Conservation (phyloP, 768 basidiomycete genomes). For the Dictyophora rubrovolvata region DNA sequence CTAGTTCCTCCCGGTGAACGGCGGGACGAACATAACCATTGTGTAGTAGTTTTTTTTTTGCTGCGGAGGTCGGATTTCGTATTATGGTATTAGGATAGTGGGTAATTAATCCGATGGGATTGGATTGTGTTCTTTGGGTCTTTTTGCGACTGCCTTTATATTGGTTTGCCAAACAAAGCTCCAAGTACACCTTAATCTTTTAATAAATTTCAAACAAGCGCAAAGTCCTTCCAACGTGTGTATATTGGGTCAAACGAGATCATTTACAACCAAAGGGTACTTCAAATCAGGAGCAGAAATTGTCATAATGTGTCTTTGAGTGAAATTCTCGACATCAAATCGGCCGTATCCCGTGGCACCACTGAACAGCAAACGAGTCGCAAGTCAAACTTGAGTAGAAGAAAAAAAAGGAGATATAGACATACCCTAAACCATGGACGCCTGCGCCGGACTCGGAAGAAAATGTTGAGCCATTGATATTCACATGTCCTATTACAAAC, state of each 20-base stretch:
- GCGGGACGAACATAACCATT: neutral
- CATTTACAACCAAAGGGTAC: neutral
- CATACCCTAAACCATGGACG: slow-evolving; percentile 38
- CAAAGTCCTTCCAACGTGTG: no score
- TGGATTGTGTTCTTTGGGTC: no score
- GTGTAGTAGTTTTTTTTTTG: neutral
- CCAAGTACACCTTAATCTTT: no score
- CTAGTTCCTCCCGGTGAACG: neutral
- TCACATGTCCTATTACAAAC: slow-evolving; percentile 36
- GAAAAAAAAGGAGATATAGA: slow-evolving; percentile 3
- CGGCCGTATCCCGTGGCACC: slow-evolving; percentile 37
- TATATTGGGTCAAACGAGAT: neutral
- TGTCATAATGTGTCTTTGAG: slow-evolving; percentile 32
- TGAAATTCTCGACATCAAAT: slow-evolving; percentile 43
- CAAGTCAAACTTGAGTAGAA: neutral
- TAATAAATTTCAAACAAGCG: no score
- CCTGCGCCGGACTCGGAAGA: slow-evolving; percentile 31
- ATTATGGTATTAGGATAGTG: no score
- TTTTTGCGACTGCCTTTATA: no score
- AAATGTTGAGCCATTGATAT: slow-evolving; percentile 47
- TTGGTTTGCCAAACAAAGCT: no score
- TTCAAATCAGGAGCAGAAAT: slow-evolving; percentile 25
- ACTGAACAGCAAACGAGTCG: slow-evolving; percentile 9
- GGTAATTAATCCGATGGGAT: no score
- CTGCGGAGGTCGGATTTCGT: neutral